Percentiles rank a stretch among this genome's conserved stretches.
These are phyloP conservation scores for Argentina anserina DNA, from an alignment of 306 rosid species.

Conservation along the genomic window DNA sequence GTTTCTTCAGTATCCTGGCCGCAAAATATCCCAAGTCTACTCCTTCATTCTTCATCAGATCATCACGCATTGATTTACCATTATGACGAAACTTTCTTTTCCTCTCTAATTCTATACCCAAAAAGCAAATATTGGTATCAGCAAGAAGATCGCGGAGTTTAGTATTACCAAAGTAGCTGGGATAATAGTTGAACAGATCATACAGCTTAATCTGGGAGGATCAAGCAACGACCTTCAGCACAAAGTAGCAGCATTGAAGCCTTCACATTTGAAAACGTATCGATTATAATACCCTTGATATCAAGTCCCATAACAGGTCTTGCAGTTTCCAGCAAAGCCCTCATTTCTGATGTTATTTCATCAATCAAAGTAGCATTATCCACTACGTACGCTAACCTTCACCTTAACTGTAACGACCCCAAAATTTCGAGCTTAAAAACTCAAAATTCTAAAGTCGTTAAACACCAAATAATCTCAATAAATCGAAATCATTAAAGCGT, in stretches of 20 bases:
- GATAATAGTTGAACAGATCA: not conserved
- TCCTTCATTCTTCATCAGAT: not conserved
- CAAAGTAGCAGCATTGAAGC: not conserved
- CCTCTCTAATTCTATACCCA: not conserved
- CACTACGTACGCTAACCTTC: not conserved
- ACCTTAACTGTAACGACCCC: no score
- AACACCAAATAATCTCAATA: no score
- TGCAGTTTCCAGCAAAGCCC: not conserved
- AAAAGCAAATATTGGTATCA: not conserved
- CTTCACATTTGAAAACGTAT: no score
- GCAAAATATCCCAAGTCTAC: slow-evolving; percentile 1
- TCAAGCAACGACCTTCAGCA: slow-evolving; percentile 1
- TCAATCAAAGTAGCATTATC: not conserved
- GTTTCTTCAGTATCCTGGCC: slow-evolving; percentile 11
- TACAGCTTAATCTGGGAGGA: not conserved
- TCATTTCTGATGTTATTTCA: not conserved
- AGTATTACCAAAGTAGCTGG: not conserved
- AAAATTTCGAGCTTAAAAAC: no score
- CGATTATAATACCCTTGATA: not conserved
- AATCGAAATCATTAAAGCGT: no score
- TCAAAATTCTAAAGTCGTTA: no score
- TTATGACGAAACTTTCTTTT: not conserved
- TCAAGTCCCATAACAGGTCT: not conserved
- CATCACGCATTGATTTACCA: not conserved
- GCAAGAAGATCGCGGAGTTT: not conserved